phyloP scores from a whole-genome alignment of 352 stramenopile species.

The Phytophthora boehmeriae region DNA sequence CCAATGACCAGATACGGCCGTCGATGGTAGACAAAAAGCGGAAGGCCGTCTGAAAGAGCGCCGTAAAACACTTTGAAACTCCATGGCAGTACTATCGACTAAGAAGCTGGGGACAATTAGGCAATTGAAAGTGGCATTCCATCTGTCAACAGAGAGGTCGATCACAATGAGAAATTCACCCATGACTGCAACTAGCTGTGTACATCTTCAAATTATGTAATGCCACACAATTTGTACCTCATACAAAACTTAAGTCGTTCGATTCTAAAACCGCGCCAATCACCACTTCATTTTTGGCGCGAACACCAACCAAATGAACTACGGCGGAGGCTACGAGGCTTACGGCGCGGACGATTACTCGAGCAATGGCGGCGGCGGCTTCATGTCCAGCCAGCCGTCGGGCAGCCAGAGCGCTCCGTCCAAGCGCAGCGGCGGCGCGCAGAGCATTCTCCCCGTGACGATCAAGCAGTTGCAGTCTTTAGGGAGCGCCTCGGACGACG shows the following conservation, averaged over 20 bases:
- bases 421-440: conserved; percentile 53
- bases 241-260: conserved; percentile 2
- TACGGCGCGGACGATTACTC: conserved; percentile 74
- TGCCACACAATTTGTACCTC: too few relatives aligned
- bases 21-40: conserved; percentile 44
- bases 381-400: conserved; percentile 68
- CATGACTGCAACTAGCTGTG: too few relatives aligned
- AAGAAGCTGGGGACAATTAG: too few relatives aligned
- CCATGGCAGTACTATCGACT: conserved; percentile 40
- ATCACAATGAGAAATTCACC: too few relatives aligned
- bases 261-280: conserved; percentile 9
- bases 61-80: conserved; percentile 18
- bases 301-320: conserved; percentile 48
- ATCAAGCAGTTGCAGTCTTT: conserved; percentile 84
- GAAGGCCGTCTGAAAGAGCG: conserved; percentile 33
- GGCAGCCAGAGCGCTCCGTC: conserved; percentile 58
- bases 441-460: conserved; percentile 94
- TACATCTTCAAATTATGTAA: too few relatives aligned
- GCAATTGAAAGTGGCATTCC: too few relatives aligned
- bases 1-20: conserved; percentile 22
- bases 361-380: conserved; percentile 55
- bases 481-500: conserved; percentile 51
- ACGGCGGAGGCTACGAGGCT: conserved; percentile 71
- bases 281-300: conserved; percentile 17
- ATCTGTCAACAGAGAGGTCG: too few relatives aligned